Conservation (phyloP, 139 green algal species). For the Penium margaritaceum region DNA sequence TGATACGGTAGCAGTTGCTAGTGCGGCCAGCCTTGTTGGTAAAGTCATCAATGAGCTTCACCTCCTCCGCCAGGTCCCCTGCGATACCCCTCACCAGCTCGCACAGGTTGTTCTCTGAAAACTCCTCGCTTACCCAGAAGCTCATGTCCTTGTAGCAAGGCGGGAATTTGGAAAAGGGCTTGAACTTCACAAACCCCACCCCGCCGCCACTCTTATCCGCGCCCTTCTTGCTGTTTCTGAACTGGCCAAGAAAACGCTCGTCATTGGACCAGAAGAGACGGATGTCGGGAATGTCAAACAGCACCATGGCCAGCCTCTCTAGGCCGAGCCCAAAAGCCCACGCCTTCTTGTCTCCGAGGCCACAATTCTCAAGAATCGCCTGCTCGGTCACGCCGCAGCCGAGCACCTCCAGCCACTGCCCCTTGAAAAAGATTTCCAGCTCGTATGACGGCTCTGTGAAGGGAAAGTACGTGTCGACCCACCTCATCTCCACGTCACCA, state of each 20-base stretch:
- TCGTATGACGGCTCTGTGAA: constrained; percentile 97
- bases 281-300: constrained; percentile 98
- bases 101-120: constrained; percentile 98
- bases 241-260: constrained; percentile 73
- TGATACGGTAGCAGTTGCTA: too few relatives aligned
- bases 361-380: constrained; percentile 70
- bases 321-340: constrained; percentile 92
- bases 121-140: constrained; percentile 86
- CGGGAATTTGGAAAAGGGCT: constrained; percentile 90
- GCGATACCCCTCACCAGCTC: constrained; percentile 77
- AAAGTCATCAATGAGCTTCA: too few relatives aligned
- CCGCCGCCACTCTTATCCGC: too few relatives aligned
- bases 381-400: constrained; percentile 94
- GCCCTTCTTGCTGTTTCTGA: constrained; percentile 60
- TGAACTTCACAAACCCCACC: too few relatives aligned
- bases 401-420: constrained; percentile 94
- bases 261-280: constrained; percentile 88
- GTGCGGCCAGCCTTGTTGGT: too few relatives aligned
- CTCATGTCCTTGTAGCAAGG: constrained; percentile 94
- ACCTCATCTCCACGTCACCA: constrained; percentile 75
- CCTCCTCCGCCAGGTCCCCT: constrained; percentile 53
- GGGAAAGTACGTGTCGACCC: constrained; percentile 96
- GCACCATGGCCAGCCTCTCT: constrained; percentile 94
- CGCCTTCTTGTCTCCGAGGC: constrained; percentile 56
- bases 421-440: constrained; percentile 97